Percentiles rank a stretch among this genome's conserved stretches.
These are phyloP conservation scores for Dimargaris verticillata DNA, from an alignment of 192 early-diverging fungal species.

Conservation along the genomic window DNA sequence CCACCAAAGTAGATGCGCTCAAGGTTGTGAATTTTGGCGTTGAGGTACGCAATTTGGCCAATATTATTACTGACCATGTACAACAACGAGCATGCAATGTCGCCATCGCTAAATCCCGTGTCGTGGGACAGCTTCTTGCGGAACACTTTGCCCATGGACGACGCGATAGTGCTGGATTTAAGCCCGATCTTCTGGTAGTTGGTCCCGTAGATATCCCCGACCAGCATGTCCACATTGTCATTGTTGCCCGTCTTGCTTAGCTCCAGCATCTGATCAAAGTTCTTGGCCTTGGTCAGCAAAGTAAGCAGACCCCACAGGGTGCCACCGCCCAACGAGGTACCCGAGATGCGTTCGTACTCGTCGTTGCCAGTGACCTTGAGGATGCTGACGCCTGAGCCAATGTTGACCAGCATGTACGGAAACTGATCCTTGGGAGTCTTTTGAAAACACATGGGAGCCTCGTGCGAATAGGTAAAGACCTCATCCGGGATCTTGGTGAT, in stretches of 20 bases:
- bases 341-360: slow-evolving; percentile 76
- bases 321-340: slow-evolving; percentile 80
- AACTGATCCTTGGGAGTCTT: slow-evolving; percentile 44
- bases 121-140: slow-evolving; percentile 56
- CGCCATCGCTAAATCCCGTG: slow-evolving; percentile 47
- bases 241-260: slow-evolving; percentile 83
- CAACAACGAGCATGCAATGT: slow-evolving; percentile 77
- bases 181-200: slow-evolving; percentile 87
- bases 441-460: slow-evolving; percentile 33
- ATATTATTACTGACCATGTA: slow-evolving; percentile 98
- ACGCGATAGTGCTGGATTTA: slow-evolving; percentile 84
- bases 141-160: slow-evolving; percentile 91
- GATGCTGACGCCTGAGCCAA: slow-evolving; percentile 92
- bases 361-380: slow-evolving; percentile 81
- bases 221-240: slow-evolving; percentile 69
- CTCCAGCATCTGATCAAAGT: slow-evolving; percentile 80
- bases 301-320: slow-evolving; percentile 90
- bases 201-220: slow-evolving; percentile 88
- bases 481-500: slow-evolving; percentile 84
- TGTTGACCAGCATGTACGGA: slow-evolving; percentile 93
- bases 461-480: slow-evolving; percentile 63
- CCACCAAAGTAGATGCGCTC: slow-evolving; percentile 90
- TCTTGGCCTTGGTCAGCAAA: slow-evolving; percentile 70
- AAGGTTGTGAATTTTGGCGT: slow-evolving; percentile 82
- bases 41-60: slow-evolving; percentile 95